Evolutionary conservation across 331 rosid species (phyloP).

Genomic region (Quercus tomentella): DNA sequence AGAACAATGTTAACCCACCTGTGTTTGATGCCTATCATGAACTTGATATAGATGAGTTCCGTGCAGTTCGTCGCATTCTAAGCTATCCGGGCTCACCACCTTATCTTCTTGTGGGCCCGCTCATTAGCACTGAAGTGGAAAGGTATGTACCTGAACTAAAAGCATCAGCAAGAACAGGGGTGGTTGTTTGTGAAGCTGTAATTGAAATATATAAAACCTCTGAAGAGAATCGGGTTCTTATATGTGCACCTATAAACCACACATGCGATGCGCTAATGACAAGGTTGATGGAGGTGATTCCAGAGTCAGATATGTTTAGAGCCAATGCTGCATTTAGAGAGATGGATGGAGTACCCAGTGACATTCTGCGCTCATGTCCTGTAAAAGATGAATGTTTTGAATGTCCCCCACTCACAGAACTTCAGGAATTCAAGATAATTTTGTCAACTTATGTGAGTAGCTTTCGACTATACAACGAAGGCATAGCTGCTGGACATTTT

Average conservation of each 20-base stretch:
- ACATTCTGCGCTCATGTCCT: conserved; percentile 24
- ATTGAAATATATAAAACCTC: neutral
- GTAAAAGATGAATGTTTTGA: conserved; percentile 17
- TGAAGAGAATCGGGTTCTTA: conserved; percentile 12
- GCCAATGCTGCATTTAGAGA: conserved; percentile 36
- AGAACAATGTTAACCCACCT: neutral
- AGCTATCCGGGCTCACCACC: conserved; percentile 27
- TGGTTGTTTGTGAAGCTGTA: too few relatives aligned
- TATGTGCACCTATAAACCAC: conserved; percentile 32
- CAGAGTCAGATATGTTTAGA: conserved; percentile 27
- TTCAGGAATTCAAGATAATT: conserved; percentile 21
- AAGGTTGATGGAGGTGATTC: conserved; percentile 23
- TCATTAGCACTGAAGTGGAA: too few relatives aligned
- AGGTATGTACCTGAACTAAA: too few relatives aligned
- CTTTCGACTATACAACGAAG: conserved; percentile 29
- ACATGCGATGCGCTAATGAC: conserved; percentile 31
- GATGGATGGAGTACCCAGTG: conserved; percentile 18
- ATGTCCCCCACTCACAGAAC: conserved; percentile 20
- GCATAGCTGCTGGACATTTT: conserved; percentile 35
- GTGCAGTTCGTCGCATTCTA: conserved; percentile 11
- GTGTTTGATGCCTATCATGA: neutral
- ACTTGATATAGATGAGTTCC: neutral
- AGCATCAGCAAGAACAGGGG: too few relatives aligned
- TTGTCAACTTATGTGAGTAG: conserved; percentile 37
- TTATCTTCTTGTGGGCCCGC: conserved; percentile 9